phyloP scores from a whole-genome alignment of 1,139 yeast species.

The Candida frijolesensis region DNA sequence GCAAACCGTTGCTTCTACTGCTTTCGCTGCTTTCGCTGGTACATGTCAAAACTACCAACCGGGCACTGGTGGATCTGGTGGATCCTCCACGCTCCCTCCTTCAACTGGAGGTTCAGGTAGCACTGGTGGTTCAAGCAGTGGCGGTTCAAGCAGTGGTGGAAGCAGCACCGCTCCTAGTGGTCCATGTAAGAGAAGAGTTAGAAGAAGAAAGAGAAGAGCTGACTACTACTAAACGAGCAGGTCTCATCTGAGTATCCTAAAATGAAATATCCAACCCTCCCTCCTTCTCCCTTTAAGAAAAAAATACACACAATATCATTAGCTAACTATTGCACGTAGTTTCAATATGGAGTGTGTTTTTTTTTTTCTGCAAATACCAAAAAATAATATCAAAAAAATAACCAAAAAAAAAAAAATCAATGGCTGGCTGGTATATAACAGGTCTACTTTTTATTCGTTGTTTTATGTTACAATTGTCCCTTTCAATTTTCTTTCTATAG shows the following conservation, averaged over 20 bases:
- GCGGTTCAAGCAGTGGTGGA: slow-evolving; percentile 12
- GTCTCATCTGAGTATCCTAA: background rate
- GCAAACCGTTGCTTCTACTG: slow-evolving; percentile 40
- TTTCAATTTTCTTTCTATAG: background rate
- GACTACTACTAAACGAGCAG: slow-evolving; percentile 13
- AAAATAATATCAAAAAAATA: background rate
- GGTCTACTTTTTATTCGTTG: background rate
- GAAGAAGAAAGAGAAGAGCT: slow-evolving; percentile 33
- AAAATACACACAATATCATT: background rate
- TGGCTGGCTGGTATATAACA: background rate
- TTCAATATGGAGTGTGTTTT: background rate
- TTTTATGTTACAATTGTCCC: background rate
- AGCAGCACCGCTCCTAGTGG: slow-evolving; percentile 16
- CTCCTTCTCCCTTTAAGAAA: too few relatives aligned
- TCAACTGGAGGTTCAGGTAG: slow-evolving; percentile 11
- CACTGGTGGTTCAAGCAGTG: background rate
- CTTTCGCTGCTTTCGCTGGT: slow-evolving; percentile 48
- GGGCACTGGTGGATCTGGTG: slow-evolving; percentile 12
- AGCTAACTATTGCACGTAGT: slow-evolving; percentile 6
- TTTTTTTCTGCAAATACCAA: background rate
- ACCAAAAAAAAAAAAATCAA: background rate
- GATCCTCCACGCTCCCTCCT: slow-evolving; percentile 14
- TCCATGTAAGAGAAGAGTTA: slow-evolving; percentile 41
- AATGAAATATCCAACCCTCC: background rate
- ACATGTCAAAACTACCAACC: slow-evolving; percentile 26